Conservation (phyloP, 179 eudicot genomes). For the Dionaea muscipula region DNA sequence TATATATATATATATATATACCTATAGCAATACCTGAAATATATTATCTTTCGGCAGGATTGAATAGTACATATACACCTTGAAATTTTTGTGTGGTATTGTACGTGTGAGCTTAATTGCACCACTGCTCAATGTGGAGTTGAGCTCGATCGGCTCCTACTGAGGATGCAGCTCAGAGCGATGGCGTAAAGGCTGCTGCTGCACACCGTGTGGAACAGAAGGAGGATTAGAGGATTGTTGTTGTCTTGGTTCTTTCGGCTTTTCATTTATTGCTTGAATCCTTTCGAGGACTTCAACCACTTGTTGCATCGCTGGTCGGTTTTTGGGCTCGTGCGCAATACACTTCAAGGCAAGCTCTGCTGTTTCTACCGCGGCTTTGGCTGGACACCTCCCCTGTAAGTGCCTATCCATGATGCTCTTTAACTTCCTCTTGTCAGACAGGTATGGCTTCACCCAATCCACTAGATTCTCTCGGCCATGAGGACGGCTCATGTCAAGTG, state of each 20-base stretch:
- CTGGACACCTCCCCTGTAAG: conserved; percentile 57
- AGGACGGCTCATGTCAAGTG: conserved; percentile 52
- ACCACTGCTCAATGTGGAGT: too few species aligned
- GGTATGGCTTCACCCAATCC: conserved; percentile 61
- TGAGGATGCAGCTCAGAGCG: conserved; percentile 21
- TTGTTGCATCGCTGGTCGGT: conserved; percentile 70
- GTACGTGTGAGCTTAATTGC: too few species aligned
- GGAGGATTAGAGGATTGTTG: conserved; percentile 3
- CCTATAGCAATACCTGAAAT: too few species aligned
- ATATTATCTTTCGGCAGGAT: too few species aligned
- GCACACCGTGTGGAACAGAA: background rate
- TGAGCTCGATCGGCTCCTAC: too few species aligned
- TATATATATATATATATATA: too few species aligned
- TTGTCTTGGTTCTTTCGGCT: conserved; percentile 24
- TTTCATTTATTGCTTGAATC: conserved; percentile 35
- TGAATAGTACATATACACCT: too few species aligned
- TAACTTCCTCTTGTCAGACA: conserved; percentile 50
- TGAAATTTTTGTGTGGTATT: too few species aligned
- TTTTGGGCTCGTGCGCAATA: conserved; percentile 46
- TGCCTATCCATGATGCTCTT: conserved; percentile 55
- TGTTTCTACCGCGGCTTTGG: conserved; percentile 41
- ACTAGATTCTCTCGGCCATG: conserved; percentile 32
- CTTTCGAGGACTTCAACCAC: conserved; percentile 44
- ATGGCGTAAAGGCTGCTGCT: conserved; percentile 15
- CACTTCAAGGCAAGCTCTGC: conserved; percentile 59